Evolutionary conservation across 1,284 basidiomycete species (phyloP).

Genomic region (Peniophora sp.): DNA sequence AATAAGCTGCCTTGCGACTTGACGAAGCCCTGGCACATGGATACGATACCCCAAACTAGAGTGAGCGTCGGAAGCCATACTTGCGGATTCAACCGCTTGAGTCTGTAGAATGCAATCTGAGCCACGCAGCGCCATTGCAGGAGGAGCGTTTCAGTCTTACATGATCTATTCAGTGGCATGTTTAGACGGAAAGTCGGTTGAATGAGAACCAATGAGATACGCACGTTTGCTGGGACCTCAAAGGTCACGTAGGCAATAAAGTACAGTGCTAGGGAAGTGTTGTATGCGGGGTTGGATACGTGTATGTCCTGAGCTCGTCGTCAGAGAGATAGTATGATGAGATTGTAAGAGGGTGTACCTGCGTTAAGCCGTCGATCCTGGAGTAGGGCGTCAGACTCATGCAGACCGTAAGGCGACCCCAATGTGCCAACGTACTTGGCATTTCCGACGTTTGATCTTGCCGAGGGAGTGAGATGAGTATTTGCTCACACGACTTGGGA

Average conservation of each 20-base stretch:
- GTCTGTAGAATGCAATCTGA: constrained; percentile 19
- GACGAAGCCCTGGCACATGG: constrained; percentile 51
- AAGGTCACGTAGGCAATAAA: constrained; percentile 64
- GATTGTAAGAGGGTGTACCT: constrained; percentile 9
- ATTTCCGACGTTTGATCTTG: constrained; percentile 62
- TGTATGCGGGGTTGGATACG: constrained; percentile 43
- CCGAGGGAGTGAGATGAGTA: background rate
- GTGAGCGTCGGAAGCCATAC: constrained; percentile 55
- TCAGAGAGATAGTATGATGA: background rate
- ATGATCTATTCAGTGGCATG: constrained; percentile 26
- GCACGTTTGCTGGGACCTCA: constrained; percentile 63
- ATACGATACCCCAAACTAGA: constrained; percentile 52
- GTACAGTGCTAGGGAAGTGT: constrained; percentile 54
- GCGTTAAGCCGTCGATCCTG: constrained; percentile 16
- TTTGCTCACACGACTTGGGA: background rate
- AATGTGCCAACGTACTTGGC: constrained; percentile 41
- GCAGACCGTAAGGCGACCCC: background rate
- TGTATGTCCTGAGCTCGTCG: constrained; percentile 31
- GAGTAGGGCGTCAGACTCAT: background rate
- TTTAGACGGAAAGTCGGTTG: constrained; percentile 1
- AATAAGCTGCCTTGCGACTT: constrained; percentile 48
- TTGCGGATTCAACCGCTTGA: constrained; percentile 52
- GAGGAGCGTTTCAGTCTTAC: constrained; percentile 16
- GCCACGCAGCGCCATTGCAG: background rate
- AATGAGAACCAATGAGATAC: constrained; percentile 22